Evolutionary conservation across 495 filamentous ascomycete genomes (phyloP).

Genomic region (Darksidea phi): DNA sequence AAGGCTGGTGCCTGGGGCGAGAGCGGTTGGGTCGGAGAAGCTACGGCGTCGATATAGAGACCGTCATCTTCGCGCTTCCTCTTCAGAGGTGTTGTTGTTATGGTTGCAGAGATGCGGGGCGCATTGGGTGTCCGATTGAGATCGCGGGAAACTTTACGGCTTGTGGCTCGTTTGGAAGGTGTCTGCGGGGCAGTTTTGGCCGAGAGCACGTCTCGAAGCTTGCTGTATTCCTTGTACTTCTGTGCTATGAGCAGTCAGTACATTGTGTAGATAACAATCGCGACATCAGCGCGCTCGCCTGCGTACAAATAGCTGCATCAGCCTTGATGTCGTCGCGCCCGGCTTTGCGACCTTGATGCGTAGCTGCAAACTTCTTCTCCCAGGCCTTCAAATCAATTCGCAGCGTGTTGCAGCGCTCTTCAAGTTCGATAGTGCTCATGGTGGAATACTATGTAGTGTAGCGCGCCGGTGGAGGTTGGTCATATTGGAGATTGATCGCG

Average conservation of each 20-base stretch:
- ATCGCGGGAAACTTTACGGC: conserved; percentile 33
- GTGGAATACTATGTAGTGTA: conserved; percentile 7
- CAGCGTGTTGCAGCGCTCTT: conserved; percentile 44
- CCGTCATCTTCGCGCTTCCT: conserved; percentile 10
- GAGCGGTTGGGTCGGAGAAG: conserved; percentile 1
- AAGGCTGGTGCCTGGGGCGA: conserved; percentile 22
- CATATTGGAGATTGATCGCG: conserved; percentile 19
- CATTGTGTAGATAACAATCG: too few species aligned
- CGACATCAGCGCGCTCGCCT: neutral
- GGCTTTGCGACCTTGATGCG: conserved; percentile 73
- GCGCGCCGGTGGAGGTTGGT: conserved; percentile 16
- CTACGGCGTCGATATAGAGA: neutral
- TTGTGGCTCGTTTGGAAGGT: conserved; percentile 41
- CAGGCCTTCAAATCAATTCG: conserved; percentile 80
- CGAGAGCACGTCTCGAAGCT: conserved; percentile 61
- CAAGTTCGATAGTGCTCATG: conserved; percentile 20
- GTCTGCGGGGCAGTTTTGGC: conserved; percentile 46
- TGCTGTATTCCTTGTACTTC: conserved; percentile 91
- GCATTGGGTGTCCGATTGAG: conserved; percentile 18
- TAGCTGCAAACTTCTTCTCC: conserved; percentile 72
- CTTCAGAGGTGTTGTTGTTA: conserved; percentile 46
- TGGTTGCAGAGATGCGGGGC: conserved; percentile 36
- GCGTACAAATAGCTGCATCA: conserved; percentile 73
- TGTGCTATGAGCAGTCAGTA: conserved; percentile 52
- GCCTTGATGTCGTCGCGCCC: conserved; percentile 83